A percentile compares a stretch with the other conserved stretches of the same genome.
phyloP scores from a whole-genome alignment of 345 rosid genomes.

The Linum lewisii region DNA sequence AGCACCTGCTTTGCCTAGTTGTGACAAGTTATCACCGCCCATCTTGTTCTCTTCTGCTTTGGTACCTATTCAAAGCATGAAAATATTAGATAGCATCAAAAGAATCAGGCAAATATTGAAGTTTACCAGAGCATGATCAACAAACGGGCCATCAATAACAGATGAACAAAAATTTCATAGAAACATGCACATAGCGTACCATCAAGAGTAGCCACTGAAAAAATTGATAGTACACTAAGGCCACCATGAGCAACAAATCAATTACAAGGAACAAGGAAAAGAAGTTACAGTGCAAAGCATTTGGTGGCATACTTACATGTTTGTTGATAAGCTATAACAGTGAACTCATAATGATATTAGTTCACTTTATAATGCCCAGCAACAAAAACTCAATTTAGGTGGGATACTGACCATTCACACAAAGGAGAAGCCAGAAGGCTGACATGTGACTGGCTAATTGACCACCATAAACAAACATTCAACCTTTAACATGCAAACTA shows the following conservation, averaged over 20 bases:
- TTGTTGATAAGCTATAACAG: neutral
- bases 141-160: too few relatives aligned
- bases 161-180: too few relatives aligned
- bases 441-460: neutral
- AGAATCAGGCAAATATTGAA: neutral
- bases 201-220: too few relatives aligned
- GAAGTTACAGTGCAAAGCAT: neutral
- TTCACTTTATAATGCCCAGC: neutral
- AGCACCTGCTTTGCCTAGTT: conserved; percentile 59
- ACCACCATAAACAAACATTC: neutral
- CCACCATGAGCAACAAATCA: too few relatives aligned
- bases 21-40: conserved; percentile 51
- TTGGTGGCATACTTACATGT: neutral
- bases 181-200: too few relatives aligned
- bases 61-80: conserved; percentile 35
- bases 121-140: too few relatives aligned
- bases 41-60: conserved; percentile 55
- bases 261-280: too few relatives aligned
- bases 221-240: too few relatives aligned
- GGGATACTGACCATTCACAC: neutral
- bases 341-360: neutral
- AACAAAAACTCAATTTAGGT: neutral
- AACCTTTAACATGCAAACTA: neutral
- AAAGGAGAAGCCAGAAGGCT: neutral
- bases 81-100: neutral